These are phyloP conservation scores for Trapa incisa DNA, from an alignment of 345 rosid genomes.

Conservation along the genomic window DNA sequence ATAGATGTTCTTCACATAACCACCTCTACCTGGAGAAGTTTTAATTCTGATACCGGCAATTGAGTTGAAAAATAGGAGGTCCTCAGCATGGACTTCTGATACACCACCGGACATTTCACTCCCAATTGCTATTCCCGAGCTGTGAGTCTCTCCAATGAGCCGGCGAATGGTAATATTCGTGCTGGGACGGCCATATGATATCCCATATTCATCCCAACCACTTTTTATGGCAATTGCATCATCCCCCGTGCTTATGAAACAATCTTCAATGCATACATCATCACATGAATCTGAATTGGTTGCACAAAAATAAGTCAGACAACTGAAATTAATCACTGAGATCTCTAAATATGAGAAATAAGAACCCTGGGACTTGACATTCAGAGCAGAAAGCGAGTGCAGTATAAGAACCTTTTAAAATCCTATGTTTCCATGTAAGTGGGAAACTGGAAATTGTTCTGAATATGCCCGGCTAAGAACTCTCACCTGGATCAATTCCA, in stretches of 20 bases:
- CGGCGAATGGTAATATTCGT: conserved; percentile 57
- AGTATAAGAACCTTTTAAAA: no score
- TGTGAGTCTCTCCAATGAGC: conserved; percentile 58
- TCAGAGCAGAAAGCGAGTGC: no score
- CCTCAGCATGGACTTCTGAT: conserved; percentile 59
- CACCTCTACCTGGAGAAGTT: conserved; percentile 89
- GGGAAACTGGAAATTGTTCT: neutral
- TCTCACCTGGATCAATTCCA: conserved; percentile 91
- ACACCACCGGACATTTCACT: conserved; percentile 99
- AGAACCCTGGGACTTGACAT: no score
- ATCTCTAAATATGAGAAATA: no score
- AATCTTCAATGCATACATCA: conserved; percentile 84
- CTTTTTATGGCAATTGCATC: conserved; percentile 85
- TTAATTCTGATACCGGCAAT: conserved; percentile 61
- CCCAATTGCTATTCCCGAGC: conserved; percentile 84
- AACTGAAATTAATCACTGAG: neutral
- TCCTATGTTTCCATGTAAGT: no score
- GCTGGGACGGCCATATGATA: conserved; percentile 65
- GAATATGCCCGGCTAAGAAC: conserved; percentile 2
- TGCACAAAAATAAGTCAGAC: neutral
- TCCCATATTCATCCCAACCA: conserved; percentile 98
- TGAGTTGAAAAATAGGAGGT: conserved; percentile 48
- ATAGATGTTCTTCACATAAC: conserved; percentile 68
- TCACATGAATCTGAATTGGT: conserved; percentile 53
- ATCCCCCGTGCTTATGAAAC: conserved; percentile 88